Evolutionary conservation across 305 asterid species (phyloP).

Genomic region (Petunia hybrid): DNA sequence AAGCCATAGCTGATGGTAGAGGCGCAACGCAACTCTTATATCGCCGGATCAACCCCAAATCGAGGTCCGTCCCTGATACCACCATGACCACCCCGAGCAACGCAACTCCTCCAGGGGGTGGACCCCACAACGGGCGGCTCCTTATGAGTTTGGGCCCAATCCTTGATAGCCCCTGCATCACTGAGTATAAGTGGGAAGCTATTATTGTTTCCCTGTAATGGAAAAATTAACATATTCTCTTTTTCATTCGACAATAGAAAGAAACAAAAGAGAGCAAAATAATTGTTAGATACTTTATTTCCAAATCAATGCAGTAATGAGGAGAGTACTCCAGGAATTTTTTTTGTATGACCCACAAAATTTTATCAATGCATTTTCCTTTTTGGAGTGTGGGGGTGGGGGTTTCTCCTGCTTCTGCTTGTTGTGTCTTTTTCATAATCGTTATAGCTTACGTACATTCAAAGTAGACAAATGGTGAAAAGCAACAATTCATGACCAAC

Average conservation of each 20-base stretch:
- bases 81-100: no score
- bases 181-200: no score
- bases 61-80: no score
- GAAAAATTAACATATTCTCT: background rate
- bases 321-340: background rate
- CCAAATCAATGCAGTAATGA: background rate
- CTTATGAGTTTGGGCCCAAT: no score
- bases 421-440: constrained; percentile 22
- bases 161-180: no score
- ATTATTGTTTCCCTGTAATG: background rate
- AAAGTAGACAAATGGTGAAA: constrained; percentile 23
- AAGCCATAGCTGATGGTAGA: no score
- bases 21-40: no score
- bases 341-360: background rate
- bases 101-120: no score
- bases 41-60: no score
- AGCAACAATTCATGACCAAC: constrained; percentile 23
- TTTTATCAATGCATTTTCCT: background rate
- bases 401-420: background rate
- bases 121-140: no score
- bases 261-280: background rate
- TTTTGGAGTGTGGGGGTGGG: background rate
- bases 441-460: constrained; percentile 14
- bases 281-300: background rate
- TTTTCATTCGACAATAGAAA: background rate